Conservation (phyloP, 768 basidiomycete species). For the Dioszegia aurantiaca region DNA sequence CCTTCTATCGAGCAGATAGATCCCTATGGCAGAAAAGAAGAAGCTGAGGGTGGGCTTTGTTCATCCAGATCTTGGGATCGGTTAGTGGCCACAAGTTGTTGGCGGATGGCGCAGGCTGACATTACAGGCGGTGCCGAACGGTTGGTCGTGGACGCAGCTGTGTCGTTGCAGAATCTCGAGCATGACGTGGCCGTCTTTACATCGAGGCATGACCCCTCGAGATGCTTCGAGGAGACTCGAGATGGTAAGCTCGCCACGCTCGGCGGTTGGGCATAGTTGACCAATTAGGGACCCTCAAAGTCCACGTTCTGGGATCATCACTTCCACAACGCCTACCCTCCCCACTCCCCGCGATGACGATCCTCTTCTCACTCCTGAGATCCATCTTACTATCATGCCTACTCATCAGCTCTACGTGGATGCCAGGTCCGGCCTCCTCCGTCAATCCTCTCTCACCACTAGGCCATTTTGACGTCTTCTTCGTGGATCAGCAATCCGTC, state of each 20-base stretch:
- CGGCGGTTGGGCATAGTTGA: not conserved
- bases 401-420: conserved; percentile 57
- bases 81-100: conserved; percentile 53
- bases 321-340: conserved; percentile 77
- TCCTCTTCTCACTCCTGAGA: conserved; percentile 80
- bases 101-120: conserved; percentile 8
- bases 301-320: conserved; percentile 69
- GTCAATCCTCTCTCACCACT: conserved; percentile 38
- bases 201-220: conserved; percentile 78
- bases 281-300: conserved; percentile 68
- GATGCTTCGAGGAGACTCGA: conserved; percentile 90
- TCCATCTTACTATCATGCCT: conserved; percentile 76
- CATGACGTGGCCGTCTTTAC: conserved; percentile 88
- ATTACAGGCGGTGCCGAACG: conserved; percentile 85
- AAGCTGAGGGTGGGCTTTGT: conserved; percentile 68
- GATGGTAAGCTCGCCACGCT: conserved; percentile 62
- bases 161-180: conserved; percentile 78
- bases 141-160: conserved; percentile 88
- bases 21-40: conserved; percentile 6
- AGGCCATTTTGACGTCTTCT: conserved; percentile 67
- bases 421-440: conserved; percentile 35
- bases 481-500: conserved; percentile 93
- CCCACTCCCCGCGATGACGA: conserved; percentile 64
- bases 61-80: conserved; percentile 93
- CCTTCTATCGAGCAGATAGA: too few species aligned